A percentile compares a stretch with the other conserved stretches of the same genome.
phyloP scores from a whole-genome alignment of 768 basidiomycete species.

The Nidula microcarpa region DNA sequence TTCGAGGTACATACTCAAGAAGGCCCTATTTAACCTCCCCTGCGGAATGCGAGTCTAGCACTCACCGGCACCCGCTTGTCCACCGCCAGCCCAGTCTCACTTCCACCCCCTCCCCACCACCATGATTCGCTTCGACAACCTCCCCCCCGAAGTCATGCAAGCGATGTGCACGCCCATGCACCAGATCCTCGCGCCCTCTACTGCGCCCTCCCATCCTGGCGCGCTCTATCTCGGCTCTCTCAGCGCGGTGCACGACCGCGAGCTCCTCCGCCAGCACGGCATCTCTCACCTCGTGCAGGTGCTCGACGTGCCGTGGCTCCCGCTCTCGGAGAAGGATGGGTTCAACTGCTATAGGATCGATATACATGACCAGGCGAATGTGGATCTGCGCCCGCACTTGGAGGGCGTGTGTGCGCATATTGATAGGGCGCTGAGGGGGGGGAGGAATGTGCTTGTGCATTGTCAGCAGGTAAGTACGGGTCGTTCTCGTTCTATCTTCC shows the following conservation, averaged over 20 bases:
- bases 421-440: slow-evolving; percentile 52
- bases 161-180: slow-evolving; percentile 88
- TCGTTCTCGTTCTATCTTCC: not conserved
- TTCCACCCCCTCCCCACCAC: slow-evolving; percentile 1
- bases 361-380: slow-evolving; percentile 58
- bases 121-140: slow-evolving; percentile 79
- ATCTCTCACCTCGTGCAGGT: slow-evolving; percentile 66
- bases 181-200: slow-evolving; percentile 49
- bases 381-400: slow-evolving; percentile 65
- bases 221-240: slow-evolving; percentile 70
- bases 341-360: slow-evolving; percentile 62
- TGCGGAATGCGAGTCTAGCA: no score
- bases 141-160: slow-evolving; percentile 74
- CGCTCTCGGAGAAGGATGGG: slow-evolving; percentile 42
- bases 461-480: slow-evolving; percentile 67
- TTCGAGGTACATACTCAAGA: no score
- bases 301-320: slow-evolving; percentile 63
- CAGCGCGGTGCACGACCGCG: slow-evolving; percentile 52
- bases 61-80: not conserved
- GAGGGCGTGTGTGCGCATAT: slow-evolving; percentile 69
- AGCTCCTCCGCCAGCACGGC: slow-evolving; percentile 43
- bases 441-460: slow-evolving; percentile 71
- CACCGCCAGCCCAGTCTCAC: slow-evolving; percentile 3
- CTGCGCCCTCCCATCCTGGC: slow-evolving; percentile 31
- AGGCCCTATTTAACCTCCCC: no score